A percentile compares a stretch with the other conserved stretches of the same genome.
Conservation (phyloP, 169 alveolate genomes). For the Plasmodium cynomolgi region DNA sequence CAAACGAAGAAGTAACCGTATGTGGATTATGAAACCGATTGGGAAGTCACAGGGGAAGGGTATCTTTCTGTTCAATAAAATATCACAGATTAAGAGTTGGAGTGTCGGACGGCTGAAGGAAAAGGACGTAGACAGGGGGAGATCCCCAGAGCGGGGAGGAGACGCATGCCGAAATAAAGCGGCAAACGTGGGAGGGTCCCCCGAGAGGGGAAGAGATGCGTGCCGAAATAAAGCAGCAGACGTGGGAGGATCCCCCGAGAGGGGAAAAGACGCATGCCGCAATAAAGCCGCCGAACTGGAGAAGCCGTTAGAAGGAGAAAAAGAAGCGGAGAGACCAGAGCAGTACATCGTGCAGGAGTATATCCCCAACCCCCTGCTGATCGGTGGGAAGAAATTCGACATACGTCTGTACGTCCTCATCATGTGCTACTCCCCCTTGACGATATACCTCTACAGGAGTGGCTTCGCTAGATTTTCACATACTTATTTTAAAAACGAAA, state of each 20-base stretch:
- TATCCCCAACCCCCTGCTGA: conserved; percentile 93
- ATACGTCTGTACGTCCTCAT: conserved; percentile 93
- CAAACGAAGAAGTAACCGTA: conserved; percentile 88
- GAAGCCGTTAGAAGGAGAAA: neutral
- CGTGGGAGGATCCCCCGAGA: neutral
- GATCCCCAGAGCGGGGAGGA: too few species aligned
- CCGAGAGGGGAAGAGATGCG: neutral
- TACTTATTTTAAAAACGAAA: conserved; percentile 81
- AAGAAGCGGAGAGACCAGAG: conserved; percentile 77
- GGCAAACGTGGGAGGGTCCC: neutral
- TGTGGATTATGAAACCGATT: conserved; percentile 97
- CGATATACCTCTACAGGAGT: conserved; percentile 93
- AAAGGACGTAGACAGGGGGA: neutral
- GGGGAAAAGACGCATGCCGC: neutral
- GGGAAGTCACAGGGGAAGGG: conserved; percentile 96
- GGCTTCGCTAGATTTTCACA: conserved; percentile 97
- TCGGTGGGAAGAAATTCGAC: conserved; percentile 96
- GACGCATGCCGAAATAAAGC: neutral
- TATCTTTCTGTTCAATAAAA: conserved; percentile 93
- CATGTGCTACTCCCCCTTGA: conserved; percentile 92
- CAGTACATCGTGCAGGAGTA: conserved; percentile 93
- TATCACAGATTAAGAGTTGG: conserved; percentile 91
- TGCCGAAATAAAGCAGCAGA: neutral
- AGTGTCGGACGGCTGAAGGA: conserved; percentile 81
- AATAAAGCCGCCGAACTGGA: conserved; percentile 76